Conservation (phyloP, 2,329 filamentous ascomycete genomes). For the Cladophialophora carrionii region DNA sequence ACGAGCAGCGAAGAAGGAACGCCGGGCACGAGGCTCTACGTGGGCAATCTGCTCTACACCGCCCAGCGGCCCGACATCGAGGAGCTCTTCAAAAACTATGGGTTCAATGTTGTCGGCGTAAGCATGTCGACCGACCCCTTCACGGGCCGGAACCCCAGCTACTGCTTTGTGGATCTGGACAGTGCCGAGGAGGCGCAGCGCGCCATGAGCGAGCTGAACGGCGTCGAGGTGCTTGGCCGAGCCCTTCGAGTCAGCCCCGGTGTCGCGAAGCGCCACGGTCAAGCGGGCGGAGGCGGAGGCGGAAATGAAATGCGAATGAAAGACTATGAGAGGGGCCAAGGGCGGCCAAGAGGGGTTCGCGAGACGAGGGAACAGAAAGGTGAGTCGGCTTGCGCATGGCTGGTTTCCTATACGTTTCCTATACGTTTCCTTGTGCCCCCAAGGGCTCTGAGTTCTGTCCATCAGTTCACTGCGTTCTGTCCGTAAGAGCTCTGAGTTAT, state of each 20-base stretch:
- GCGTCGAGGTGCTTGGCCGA: slow-evolving; percentile 60
- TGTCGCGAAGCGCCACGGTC: slow-evolving; percentile 47
- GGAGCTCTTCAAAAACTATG: slow-evolving; percentile 51
- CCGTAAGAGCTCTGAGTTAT: no score
- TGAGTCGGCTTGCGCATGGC: slow-evolving; percentile 8
- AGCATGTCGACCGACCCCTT: slow-evolving; percentile 71
- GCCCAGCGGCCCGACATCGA: slow-evolving; percentile 58
- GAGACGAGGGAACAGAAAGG: slow-evolving; percentile 30
- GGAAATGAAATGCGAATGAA: slow-evolving; percentile 26
- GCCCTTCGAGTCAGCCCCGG: slow-evolving; percentile 68
- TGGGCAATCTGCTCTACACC: slow-evolving; percentile 60
- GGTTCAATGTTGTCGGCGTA: slow-evolving; percentile 56
- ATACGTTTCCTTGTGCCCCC: no score
- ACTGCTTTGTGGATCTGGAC: slow-evolving; percentile 72
- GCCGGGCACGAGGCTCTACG: slow-evolving; percentile 54
- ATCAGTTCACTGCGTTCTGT: no score
- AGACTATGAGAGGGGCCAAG: slow-evolving; percentile 25
- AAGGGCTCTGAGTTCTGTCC: background rate
- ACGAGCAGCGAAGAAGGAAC: slow-evolving; percentile 18
- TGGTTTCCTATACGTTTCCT: no score
- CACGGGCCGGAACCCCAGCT: slow-evolving; percentile 70
- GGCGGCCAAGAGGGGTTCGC: slow-evolving; percentile 5
- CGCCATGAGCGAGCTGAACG: slow-evolving; percentile 62
- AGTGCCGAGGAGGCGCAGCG: slow-evolving; percentile 60
- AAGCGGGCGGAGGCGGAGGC: slow-evolving; percentile 12